phyloP scores from a whole-genome alignment of 441 rosid genomes.

The Adansonia grandidieri region DNA sequence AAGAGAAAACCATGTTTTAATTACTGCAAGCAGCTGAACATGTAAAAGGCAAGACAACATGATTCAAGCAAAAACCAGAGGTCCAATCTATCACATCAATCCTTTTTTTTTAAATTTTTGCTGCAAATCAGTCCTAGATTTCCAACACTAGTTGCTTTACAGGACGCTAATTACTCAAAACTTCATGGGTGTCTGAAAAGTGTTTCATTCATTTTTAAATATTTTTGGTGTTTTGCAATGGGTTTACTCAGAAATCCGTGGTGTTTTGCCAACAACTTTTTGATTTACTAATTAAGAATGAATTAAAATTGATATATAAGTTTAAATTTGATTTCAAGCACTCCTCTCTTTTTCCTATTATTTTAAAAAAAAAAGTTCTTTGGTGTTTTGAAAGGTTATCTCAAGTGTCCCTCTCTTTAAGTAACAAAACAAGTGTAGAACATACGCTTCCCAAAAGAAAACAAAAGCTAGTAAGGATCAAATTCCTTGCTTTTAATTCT shows the following conservation, averaged over 20 bases:
- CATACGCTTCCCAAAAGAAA: conserved; percentile 15
- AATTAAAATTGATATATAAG: no score
- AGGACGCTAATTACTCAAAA: neutral
- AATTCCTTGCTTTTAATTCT: neutral
- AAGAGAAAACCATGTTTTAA: neutral
- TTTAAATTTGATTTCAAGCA: no score
- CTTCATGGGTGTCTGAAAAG: neutral
- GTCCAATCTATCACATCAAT: conserved; percentile 38
- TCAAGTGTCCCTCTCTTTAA: conserved; percentile 17
- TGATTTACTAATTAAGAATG: no score
- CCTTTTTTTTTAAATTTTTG: neutral
- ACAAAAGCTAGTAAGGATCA: neutral
- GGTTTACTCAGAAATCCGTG: neutral
- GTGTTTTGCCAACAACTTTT: no score
- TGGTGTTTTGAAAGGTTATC: conserved; percentile 19
- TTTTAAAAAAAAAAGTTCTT: neutral
- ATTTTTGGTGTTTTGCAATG: neutral
- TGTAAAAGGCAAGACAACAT: conserved; percentile 33
- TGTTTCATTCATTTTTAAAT: neutral
- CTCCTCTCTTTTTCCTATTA: no score
- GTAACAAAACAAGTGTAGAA: conserved; percentile 22
- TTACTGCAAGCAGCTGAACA: neutral
- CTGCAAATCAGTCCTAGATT: neutral
- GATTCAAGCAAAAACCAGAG: conserved; percentile 25
- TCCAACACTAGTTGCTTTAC: neutral